Evolutionary conservation across 306 rosid species (phyloP).

Genomic region (Vicia faba): DNA sequence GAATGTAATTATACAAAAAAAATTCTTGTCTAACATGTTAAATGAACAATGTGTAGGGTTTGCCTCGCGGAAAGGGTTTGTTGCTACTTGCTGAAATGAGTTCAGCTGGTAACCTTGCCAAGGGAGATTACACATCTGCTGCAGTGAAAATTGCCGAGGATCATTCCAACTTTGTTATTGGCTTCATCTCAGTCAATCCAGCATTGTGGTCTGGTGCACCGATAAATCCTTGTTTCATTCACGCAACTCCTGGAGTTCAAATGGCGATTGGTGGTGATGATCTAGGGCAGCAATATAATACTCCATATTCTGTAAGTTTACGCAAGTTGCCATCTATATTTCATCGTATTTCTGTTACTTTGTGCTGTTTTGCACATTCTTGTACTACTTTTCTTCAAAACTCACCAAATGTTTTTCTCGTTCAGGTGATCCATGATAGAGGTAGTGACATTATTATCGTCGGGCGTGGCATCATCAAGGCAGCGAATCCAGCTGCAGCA

Average conservation of each 20-base stretch:
- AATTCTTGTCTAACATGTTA: constrained; percentile 25
- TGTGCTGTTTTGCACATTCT: constrained; percentile 28
- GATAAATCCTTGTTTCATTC: constrained; percentile 71
- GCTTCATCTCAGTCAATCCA: constrained; percentile 90
- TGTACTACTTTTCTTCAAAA: neutral
- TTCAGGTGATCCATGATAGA: constrained; percentile 72
- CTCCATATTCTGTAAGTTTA: constrained; percentile 80
- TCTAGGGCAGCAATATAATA: constrained; percentile 91
- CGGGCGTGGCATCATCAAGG: constrained; percentile 88
- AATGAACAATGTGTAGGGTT: constrained; percentile 55
- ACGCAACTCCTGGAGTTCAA: constrained; percentile 90
- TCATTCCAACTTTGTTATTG: constrained; percentile 93
- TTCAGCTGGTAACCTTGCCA: constrained; percentile 91
- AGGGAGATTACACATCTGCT: constrained; percentile 79
- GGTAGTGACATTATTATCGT: constrained; percentile 89
- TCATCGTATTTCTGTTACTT: constrained; percentile 3
- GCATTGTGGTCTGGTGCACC: constrained; percentile 87
- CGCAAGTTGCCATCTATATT: neutral
- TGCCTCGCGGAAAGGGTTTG: constrained; percentile 76
- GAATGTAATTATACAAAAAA: neutral
- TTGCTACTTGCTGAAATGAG: constrained; percentile 96
- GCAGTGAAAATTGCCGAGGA: constrained; percentile 82
- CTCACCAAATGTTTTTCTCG: constrained; percentile 29
- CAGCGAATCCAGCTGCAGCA: constrained; percentile 59
- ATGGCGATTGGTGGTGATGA: constrained; percentile 76